Percentiles rank a stretch among this genome's conserved stretches.
phyloP scores from a whole-genome alignment of 768 basidiomycete genomes.

The Coprinopsis sp. region DNA sequence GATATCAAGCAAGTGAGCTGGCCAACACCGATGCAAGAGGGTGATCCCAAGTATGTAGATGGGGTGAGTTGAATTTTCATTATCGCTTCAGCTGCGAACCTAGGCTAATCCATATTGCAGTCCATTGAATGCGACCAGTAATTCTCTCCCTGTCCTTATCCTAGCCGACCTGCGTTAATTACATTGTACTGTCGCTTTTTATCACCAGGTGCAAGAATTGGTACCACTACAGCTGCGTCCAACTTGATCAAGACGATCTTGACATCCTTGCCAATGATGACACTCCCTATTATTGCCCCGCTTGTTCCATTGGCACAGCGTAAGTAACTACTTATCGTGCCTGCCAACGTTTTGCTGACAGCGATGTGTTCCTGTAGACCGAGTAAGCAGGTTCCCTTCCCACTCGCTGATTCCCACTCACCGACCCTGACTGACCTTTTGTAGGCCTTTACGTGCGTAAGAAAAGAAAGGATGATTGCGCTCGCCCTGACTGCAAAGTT shows the following conservation, averaged over 20 bases:
- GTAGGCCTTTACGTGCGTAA: not conserved
- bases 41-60: not conserved
- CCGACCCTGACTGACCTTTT: not conserved
- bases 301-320: no score
- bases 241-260: slow-evolving; percentile 28
- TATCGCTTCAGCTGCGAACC: not conserved
- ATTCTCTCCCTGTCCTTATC: slow-evolving; percentile 5
- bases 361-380: no score
- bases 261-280: slow-evolving; percentile 25
- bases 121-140: slow-evolving; percentile 24
- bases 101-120: slow-evolving; percentile 11
- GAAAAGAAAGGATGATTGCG: slow-evolving; percentile 13
- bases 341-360: no score
- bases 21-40: slow-evolving; percentile 3
- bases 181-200: not conserved
- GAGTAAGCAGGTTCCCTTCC: no score
- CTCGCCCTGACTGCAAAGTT: slow-evolving; percentile 27
- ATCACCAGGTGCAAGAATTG: slow-evolving; percentile 35
- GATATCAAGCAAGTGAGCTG: slow-evolving; percentile 3
- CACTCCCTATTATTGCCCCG: slow-evolving; percentile 36
- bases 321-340: no score
- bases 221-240: slow-evolving; percentile 50
- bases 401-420: slow-evolving; percentile 10
- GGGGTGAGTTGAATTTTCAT: slow-evolving; percentile 1
- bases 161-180: not conserved